A percentile compares a stretch with the other conserved stretches of the same genome.
Conservation (phyloP, 2,329 filamentous ascomycete species). For the Neofusicoccum parvum region DNA sequence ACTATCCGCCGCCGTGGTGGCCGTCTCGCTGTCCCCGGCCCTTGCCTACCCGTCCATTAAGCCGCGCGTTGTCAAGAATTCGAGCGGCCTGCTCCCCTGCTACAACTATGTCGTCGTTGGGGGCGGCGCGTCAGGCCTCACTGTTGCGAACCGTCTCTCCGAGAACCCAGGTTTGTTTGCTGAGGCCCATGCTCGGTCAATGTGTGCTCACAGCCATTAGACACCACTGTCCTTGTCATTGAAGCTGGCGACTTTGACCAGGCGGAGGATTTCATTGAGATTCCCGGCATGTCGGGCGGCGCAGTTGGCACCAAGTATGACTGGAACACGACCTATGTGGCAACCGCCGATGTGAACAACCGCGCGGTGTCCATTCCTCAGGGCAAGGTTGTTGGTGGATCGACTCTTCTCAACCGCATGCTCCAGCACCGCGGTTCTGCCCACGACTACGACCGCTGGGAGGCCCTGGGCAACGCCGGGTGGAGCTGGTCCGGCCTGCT, state of each 20-base stretch:
- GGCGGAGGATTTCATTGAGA: conserved; percentile 32
- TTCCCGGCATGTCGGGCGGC: conserved; percentile 2
- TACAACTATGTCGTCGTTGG: conserved; percentile 23
- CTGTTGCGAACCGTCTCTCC: conserved; percentile 30
- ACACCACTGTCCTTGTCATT: conserved; percentile 25
- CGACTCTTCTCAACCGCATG: conserved; percentile 36
- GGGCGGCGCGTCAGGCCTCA: conserved; percentile 25
- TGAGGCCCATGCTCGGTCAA: no score
- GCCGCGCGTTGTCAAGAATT: neutral
- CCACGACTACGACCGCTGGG: conserved; percentile 24
- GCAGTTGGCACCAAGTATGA: conserved; percentile 6
- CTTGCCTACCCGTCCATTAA: conserved; percentile 1
- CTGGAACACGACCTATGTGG: conserved; percentile 3
- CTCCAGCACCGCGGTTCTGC: neutral
- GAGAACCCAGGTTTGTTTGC: conserved; percentile 23
- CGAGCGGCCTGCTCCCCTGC: neutral
- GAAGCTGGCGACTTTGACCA: conserved; percentile 32
- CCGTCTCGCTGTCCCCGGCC: neutral
- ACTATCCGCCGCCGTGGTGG: neutral
- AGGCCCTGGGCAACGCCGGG: conserved; percentile 11
- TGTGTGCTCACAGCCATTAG: neutral
- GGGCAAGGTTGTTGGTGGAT: conserved; percentile 25
- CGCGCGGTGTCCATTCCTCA: neutral
- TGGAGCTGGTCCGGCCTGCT: conserved; percentile 36
- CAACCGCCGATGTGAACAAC: conserved; percentile 14